Conservation (phyloP, 2,329 filamentous ascomycete genomes). For the Trichophyton simii region DNA sequence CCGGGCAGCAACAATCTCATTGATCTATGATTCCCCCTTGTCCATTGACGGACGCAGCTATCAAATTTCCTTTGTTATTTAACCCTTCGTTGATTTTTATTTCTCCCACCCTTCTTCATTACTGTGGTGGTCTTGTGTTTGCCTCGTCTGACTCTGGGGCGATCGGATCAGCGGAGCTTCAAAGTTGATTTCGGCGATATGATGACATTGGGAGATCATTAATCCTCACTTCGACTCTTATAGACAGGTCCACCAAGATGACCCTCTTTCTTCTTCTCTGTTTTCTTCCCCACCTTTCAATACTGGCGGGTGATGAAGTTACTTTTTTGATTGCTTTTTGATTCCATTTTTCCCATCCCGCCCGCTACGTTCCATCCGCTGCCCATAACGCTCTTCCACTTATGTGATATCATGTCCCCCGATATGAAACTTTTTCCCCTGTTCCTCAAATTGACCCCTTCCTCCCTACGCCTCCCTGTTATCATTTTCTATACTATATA, state of each 20-base stretch:
- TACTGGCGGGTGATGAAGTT: not conserved
- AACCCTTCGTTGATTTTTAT: not conserved
- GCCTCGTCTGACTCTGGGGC: not conserved
- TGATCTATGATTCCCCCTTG: constrained; percentile 37
- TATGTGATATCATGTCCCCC: not conserved
- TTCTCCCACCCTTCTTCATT: not conserved
- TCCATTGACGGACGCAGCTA: not conserved
- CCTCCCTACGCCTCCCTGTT: not conserved
- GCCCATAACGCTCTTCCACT: not conserved
- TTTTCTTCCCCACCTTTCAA: not conserved
- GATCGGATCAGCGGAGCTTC: not conserved
- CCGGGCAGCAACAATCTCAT: constrained; percentile 47
- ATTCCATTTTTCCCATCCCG: not conserved
- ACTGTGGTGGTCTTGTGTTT: not conserved
- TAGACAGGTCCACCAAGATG: not conserved
- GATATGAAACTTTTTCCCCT: not conserved
- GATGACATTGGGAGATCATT: not conserved
- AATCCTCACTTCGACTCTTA: not conserved
- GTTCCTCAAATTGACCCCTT: not conserved
- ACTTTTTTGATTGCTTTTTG: not conserved
- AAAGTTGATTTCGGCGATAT: not conserved
- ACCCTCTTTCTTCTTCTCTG: not conserved
- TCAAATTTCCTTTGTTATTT: not conserved
- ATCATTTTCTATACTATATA: not conserved
- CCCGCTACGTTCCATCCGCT: not conserved